Conservation (phyloP, 805 yeast species). For the Clavispora asparagi region DNA sequence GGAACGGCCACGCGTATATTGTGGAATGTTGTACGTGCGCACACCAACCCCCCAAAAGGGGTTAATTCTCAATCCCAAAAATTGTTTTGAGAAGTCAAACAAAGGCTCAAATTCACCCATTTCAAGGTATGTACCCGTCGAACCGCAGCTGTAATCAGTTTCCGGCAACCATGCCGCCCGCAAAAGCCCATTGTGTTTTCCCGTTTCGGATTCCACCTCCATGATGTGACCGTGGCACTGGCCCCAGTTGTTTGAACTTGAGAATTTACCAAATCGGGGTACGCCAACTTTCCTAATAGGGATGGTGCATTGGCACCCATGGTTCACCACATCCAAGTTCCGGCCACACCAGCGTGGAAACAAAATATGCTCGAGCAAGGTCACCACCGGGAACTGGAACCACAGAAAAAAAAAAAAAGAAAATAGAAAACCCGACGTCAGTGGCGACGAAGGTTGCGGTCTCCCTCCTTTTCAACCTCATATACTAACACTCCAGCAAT, state of each 20-base stretch:
- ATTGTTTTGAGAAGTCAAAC: constrained; percentile 9
- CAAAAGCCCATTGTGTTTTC: neutral
- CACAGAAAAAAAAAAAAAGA: neutral
- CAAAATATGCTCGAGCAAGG: too few species aligned
- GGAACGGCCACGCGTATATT: constrained; percentile 3
- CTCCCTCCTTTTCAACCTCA: too few species aligned
- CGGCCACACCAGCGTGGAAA: too few species aligned
- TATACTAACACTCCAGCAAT: constrained; percentile 14
- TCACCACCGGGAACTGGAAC: too few species aligned
- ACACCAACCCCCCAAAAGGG: constrained; percentile 15
- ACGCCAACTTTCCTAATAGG: constrained; percentile 17
- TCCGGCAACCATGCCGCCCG: neutral
- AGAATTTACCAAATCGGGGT: constrained; percentile 16
- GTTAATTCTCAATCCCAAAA: constrained; percentile 14
- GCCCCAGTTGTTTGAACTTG: constrained; percentile 1
- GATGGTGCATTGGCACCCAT: constrained; percentile 10
- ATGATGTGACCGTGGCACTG: neutral
- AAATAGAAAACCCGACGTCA: neutral
- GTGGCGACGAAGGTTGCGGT: too few species aligned
- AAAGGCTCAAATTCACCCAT: neutral
- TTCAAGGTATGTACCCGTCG: neutral
- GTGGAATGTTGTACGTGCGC: constrained; percentile 11
- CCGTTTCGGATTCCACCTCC: neutral
- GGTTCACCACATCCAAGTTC: neutral
- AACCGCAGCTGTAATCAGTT: neutral